These are phyloP conservation scores for Cryptococcus floricola DNA, from an alignment of 1,284 basidiomycete genomes.

Conservation along the genomic window DNA sequence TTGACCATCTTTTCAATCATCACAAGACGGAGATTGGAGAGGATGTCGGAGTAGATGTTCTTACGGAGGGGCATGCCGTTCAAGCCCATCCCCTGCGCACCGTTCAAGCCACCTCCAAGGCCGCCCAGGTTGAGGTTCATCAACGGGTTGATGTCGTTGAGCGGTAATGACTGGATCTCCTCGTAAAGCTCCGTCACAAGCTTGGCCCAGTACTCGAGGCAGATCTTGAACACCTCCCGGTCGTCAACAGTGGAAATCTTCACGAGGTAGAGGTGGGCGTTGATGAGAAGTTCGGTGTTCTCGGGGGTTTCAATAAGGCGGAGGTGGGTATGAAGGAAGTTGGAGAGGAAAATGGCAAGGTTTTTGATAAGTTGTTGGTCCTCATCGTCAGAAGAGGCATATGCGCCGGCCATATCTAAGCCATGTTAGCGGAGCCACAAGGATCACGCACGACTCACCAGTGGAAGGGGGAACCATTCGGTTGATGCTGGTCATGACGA, in stretches of 20 bases:
- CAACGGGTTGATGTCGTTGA: conserved; percentile 82
- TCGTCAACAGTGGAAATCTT: conserved; percentile 98
- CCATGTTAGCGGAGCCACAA: conserved; percentile 7
- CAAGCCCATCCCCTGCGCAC: conserved; percentile 57
- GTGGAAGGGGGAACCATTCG: conserved; percentile 97
- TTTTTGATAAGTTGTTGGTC: conserved; percentile 98
- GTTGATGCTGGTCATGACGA: conserved; percentile 96
- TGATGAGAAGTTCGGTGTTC: conserved; percentile 89
- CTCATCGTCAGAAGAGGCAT: conserved; percentile 81
- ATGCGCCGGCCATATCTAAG: conserved; percentile 80
- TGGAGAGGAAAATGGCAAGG: conserved; percentile 92
- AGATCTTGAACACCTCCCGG: conserved; percentile 99
- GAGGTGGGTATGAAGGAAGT: conserved; percentile 90
- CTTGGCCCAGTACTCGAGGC: conserved; percentile 97
- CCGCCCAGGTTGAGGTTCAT: conserved; percentile 84
- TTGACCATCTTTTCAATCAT: conserved; percentile 99
- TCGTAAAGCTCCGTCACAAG: conserved; percentile 99
- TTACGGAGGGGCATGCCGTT: conserved; percentile 78
- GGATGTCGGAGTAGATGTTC: conserved; percentile 90
- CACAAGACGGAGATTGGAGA: conserved; percentile 90
- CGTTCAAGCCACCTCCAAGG: conserved; percentile 52
- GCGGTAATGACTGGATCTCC: conserved; percentile 76
- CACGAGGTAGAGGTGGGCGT: conserved; percentile 97
- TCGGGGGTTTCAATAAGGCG: conserved; percentile 86
- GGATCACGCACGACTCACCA: conserved; percentile 42